Base-by-base conservation (phyloP, 352 stramenopile genomes). In the Phytophthora cactorum region DNA sequence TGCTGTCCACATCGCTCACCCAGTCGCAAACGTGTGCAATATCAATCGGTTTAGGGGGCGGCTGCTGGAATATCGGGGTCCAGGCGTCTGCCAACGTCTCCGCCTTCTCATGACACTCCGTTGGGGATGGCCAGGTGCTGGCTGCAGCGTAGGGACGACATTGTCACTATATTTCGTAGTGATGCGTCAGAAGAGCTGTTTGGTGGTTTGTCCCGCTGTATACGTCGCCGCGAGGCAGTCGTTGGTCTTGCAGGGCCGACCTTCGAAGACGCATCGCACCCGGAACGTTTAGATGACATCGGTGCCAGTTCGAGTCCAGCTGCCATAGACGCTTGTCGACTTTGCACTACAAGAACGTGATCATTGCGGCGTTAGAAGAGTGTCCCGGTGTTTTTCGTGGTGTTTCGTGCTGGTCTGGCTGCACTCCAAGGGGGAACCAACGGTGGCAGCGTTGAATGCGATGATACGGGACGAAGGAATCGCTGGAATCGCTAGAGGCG, bases 201-300 rank as follows among this genome's bases (percentile, higher is more conserved):
- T 22, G 22, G 22, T 22, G 22, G 22, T 22, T 22, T 22, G 22
- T 22, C 22, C 22, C 22, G 22, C 22, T 22, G 22, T 22, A 0
- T 22, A 22, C 22, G 22, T 22, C 22, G 22, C 22, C 22, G 22
- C 22, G 63, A 86, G 66, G 52, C 82, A 89, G 66, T 88, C 81
- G 61, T 74, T 82, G 52, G 86, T 80, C 47, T 89, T 89, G 61
- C 78, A 89, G 12, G 79, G 73, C 4, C 74, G 70, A 1, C 82
- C 82, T 76, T 91, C 77, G 17, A 79, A 88, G 15, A 75, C 59
- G 56, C 82, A 89, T 17, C 77, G 77, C 49, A 91, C 3, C 81
- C 81, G 2, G 79, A 88, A 7, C 79, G 76, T 36, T 76, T 81
- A 4, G 74, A 81, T n/a, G 74, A 81, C 28, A 66, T 38, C 10